Percentiles rank a stretch among this genome's conserved stretches.
Conservation (phyloP, 768 basidiomycete genomes). For the Sporobolomyces roseus region DNA sequence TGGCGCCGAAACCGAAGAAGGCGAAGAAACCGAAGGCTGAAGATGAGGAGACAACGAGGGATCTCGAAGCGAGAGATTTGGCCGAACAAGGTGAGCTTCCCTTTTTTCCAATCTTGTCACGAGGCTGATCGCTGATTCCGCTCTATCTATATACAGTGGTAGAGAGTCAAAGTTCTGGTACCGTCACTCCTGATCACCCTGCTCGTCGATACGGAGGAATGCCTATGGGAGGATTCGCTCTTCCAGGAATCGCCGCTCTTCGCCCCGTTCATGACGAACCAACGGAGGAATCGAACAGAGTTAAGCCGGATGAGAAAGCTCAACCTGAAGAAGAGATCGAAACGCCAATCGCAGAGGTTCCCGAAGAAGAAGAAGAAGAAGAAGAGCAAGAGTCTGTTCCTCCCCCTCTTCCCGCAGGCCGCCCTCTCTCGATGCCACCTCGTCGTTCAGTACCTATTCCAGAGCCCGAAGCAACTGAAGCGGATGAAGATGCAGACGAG, state of each 20-base stretch:
- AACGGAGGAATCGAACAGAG: not conserved
- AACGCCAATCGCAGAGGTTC: not conserved
- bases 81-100: slow-evolving; percentile 14
- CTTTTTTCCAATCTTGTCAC: not conserved
- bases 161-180: slow-evolving; percentile 3
- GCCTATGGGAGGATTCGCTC: slow-evolving; percentile 28
- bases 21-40: slow-evolving; percentile 7
- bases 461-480: not conserved
- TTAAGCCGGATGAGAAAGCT: not conserved
- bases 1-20: slow-evolving; percentile 4
- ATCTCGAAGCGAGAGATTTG: not conserved
- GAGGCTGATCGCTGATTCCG: no score
- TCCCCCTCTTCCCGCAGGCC: slow-evolving; percentile 16
- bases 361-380: not conserved
- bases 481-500: not conserved
- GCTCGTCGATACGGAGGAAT: slow-evolving; percentile 24
- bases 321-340: not conserved
- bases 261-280: slow-evolving; percentile 5
- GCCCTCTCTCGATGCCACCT: slow-evolving; percentile 21
- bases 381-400: not conserved
- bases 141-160: not conserved
- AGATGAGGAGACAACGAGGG: not conserved
- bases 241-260: slow-evolving; percentile 27
- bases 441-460: slow-evolving; percentile 17
- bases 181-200: slow-evolving; percentile 5